These are phyloP conservation scores for Chenopodium album DNA, from an alignment of 148 eudicot species.

Conservation along the genomic window DNA sequence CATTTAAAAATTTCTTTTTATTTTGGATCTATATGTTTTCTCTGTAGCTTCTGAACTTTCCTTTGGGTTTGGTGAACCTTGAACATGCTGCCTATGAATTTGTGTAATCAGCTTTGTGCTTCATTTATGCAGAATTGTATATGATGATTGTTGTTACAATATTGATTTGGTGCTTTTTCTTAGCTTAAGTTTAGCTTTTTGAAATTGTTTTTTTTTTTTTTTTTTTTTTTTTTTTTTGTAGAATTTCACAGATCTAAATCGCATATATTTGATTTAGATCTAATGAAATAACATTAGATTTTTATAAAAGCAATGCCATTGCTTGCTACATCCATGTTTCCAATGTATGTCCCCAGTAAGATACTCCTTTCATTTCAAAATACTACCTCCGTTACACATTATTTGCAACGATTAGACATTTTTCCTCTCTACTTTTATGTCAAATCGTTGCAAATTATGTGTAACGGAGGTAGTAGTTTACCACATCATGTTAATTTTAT, in stretches of 20 bases:
- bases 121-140: not conserved
- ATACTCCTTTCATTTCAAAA: not conserved
- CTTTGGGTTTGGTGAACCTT: not conserved
- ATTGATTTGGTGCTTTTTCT: too few relatives aligned
- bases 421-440: too few relatives aligned
- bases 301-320: not conserved
- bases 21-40: not conserved
- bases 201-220: not conserved
- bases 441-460: too few relatives aligned
- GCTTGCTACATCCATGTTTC: not conserved
- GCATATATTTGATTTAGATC: not conserved
- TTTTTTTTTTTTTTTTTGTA: not conserved
- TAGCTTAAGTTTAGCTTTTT: not conserved
- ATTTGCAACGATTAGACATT: too few relatives aligned
- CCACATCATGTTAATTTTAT: too few relatives aligned
- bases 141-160: not conserved
- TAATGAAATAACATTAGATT: not conserved
- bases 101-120: not conserved
- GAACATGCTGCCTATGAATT: not conserved
- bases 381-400: too few relatives aligned
- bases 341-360: not conserved
- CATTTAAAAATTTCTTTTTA: not conserved
- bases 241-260: not conserved
- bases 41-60: conserved; percentile 10
- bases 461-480: too few relatives aligned